Base-by-base conservation (phyloP, 2,329 filamentous ascomycete genomes). In the Coniochaeta sp. region DNA sequence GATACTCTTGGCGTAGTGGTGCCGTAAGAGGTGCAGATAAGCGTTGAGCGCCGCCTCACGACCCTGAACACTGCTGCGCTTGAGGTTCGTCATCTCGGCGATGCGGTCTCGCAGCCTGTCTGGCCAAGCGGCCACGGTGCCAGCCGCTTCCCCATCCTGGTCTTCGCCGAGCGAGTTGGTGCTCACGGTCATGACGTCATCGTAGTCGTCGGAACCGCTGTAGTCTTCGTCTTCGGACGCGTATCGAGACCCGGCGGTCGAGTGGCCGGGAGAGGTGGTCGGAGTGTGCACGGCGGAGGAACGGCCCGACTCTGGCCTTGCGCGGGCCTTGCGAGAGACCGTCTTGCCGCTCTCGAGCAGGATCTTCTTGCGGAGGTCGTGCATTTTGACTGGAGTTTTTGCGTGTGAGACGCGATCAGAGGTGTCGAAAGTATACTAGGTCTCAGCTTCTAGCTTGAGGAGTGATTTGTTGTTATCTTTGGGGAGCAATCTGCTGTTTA, bases 291-390 rank as follows among this genome's bases (percentile, higher is more conserved):
- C 72, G 51, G 76, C 77, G 5, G 82, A 85, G n/a, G 74, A 76
- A 27, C 77, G 73, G n/a, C 77, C 76, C 3, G 76, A 78, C 55
- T 78, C 77, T 38, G 75, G 73, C 54, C 75, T 74, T 20, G 79
- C 78, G 55, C 75, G 77, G 20, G 84, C 83, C 67, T 89, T 89
- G 61, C 77, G 78, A 46, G 86, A 89, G 30, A 82, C 70, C 14
- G 85, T 90, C 72, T 90, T 90, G 64, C 81, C 79, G 70, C 81
- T 83, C 69, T 86, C 83, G 55, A 77, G 72, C 53, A 89, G 79
- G 49, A 82, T 85, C 67, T 86, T 85, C 63, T 86, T 84, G 59
- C 83, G 75, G 51, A 80, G 72, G 62, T 86, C 82, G 62, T 78
- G 81, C 82, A 86, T 86, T 32, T 33, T 62, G 53, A n/a, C n/a